A percentile compares a stretch with the other conserved stretches of the same genome.
Evolutionary conservation across 164 flowering plant genomes (phyloP).

Genomic region (Chimonanthus salicifolius): DNA sequence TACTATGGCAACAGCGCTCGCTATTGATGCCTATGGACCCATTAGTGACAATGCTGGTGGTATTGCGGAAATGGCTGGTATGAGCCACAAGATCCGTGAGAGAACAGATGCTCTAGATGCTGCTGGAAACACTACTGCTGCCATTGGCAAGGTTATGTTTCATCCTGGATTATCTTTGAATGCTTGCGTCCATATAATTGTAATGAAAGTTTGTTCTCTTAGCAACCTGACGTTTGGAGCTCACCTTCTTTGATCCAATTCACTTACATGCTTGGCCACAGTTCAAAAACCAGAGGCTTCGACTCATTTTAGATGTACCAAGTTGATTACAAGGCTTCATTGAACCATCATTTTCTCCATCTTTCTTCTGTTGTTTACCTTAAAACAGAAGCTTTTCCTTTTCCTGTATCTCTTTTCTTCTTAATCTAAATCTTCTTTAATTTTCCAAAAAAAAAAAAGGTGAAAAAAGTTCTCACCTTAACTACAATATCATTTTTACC

Average conservation of each 20-base stretch:
- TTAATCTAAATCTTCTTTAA: neutral
- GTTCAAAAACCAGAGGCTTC: no score
- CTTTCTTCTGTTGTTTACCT: no score
- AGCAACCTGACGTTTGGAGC: neutral
- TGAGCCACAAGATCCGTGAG: slow-evolving; percentile 17
- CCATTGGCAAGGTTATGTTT: slow-evolving; percentile 16
- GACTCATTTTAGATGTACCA: neutral
- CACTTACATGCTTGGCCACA: neutral
- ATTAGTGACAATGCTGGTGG: slow-evolving; percentile 22
- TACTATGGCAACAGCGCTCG: slow-evolving; percentile 17
- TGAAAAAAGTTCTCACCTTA: neutral
- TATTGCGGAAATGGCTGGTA: slow-evolving; percentile 21
- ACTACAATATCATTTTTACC: neutral
- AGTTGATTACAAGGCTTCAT: neutral
- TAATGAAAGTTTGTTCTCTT: neutral
- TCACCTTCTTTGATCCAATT: neutral
- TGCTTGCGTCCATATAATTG: neutral
- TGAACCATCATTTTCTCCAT: no score
- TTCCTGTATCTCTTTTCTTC: no score
- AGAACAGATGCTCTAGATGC: slow-evolving; percentile 21
- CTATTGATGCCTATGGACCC: slow-evolving; percentile 21
- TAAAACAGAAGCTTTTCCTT: no score
- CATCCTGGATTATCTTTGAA: neutral
- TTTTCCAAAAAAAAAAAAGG: neutral
- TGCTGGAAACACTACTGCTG: slow-evolving; percentile 22